Base-by-base conservation (phyloP, 2,329 filamentous ascomycete species). In the Verticillium longisporum region DNA sequence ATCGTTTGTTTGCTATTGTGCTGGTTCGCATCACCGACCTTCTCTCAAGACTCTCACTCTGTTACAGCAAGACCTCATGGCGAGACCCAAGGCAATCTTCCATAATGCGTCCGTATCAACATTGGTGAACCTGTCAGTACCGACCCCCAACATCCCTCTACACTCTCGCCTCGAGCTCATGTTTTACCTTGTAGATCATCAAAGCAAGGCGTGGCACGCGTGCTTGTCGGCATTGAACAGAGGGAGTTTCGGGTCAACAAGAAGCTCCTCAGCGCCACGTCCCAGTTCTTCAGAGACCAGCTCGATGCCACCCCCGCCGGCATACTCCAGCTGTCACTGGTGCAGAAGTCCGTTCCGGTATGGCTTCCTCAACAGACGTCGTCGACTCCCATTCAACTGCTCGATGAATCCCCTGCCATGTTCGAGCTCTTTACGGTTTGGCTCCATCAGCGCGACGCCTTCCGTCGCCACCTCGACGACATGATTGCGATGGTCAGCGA, bases 371-470 rank as follows among this genome's bases (percentile, higher is more conserved):
- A 64, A 18, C 65, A 64, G 59, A 63, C 60, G 15, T 33, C 55
- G 56, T 61, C 60, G 21, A 55, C n/a, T 55, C 57, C 58, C 38
- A 67, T 78, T 37, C 74, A 70, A 68, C 71, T 78, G 4, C 76
- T 80, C 0, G 74, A 75, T 62, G 80, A 84, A 68, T 77, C 77
- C 1, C 72, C 80, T 18, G 73, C 78, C 67, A 81, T 83, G 75
- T 83, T 85, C 66, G 76, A 78, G 66, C 73, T 83, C 38, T 83
- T 84, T 66, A 74, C 80, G 54, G 72, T 81, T 55, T 84, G 81
- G 80, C 75, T 85, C 31, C 80, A 83, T 68, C 59, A 61, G 18
- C 57, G 56, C 0, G 73, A 74, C 21, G 69, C 69, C 32, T 83
- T 83, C 66, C 73, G 74, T 33, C 63, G 67, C 45, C 73, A 78